A percentile compares a stretch with the other conserved stretches of the same genome.
phyloP scores from a whole-genome alignment of 2,329 filamentous ascomycete genomes.

The Clathrospora elynae region DNA sequence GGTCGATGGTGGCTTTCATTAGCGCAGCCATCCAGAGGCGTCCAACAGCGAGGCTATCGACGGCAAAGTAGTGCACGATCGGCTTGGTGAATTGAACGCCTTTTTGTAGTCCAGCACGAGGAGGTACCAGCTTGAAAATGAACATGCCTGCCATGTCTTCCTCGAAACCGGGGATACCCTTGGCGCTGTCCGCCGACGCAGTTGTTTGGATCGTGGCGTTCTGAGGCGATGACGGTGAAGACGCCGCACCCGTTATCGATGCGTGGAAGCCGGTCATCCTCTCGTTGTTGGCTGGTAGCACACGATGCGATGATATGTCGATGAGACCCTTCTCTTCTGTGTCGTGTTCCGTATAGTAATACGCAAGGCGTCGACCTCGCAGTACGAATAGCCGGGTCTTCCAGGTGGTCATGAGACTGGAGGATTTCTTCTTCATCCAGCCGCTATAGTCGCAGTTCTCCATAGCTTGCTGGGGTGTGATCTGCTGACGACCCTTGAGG shows the following conservation, averaged over 20 bases:
- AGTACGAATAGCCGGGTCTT: conserved; percentile 95
- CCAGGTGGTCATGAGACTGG: conserved; percentile 96
- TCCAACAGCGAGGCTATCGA: conserved; percentile 85
- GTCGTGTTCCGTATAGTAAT: conserved; percentile 95
- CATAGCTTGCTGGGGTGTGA: conserved; percentile 82
- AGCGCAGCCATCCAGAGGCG: conserved; percentile 97
- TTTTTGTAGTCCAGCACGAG: conserved; percentile 81
- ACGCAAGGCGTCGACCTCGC: conserved; percentile 86
- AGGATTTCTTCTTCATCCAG: conserved; percentile 99
- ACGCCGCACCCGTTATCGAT: conserved; percentile 84
- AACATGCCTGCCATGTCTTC: conserved; percentile 71
- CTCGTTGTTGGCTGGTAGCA: conserved; percentile 93
- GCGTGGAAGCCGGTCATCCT: conserved; percentile 88
- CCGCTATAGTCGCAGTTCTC: conserved; percentile 88
- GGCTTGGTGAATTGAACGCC: conserved; percentile 98
- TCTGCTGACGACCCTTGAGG: conserved; percentile 80
- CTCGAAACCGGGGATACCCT: conserved; percentile 35
- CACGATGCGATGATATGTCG: conserved; percentile 95
- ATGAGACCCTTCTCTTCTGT: conserved; percentile 93
- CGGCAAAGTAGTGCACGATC: conserved; percentile 95
- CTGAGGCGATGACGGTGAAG: conserved; percentile 64
- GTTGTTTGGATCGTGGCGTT: conserved; percentile 48
- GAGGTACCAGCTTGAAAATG: conserved; percentile 97
- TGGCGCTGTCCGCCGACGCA: conserved; percentile 46
- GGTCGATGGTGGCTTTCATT: conserved; percentile 98